Conservation (phyloP, 2,329 filamentous ascomycete species). For the Aspergillus novofumigatus region DNA sequence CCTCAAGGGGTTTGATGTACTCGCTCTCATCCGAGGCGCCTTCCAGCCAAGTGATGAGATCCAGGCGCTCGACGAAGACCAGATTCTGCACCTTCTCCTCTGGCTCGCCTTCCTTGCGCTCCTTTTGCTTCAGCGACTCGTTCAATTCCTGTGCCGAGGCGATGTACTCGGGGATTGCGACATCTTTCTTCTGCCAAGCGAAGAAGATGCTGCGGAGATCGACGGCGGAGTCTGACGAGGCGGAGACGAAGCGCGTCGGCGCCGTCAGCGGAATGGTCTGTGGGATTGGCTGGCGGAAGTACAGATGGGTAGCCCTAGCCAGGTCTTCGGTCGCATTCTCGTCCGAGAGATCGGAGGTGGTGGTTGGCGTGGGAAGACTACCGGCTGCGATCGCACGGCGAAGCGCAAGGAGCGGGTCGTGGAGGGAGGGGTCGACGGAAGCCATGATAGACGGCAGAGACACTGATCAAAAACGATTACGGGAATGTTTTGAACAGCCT, state of each 20-base stretch:
- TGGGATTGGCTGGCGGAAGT: constrained; percentile 61
- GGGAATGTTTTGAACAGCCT: neutral
- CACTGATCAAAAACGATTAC: neutral
- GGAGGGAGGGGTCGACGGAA: constrained; percentile 44
- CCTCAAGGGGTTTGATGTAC: constrained; percentile 80
- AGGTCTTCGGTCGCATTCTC: constrained; percentile 61
- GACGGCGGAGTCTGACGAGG: constrained; percentile 61
- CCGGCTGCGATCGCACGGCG: constrained; percentile 74
- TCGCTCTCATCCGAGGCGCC: constrained; percentile 87
- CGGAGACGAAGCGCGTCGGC: constrained; percentile 83
- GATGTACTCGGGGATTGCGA: constrained; percentile 87
- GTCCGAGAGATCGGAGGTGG: constrained; percentile 59
- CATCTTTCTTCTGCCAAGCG: constrained; percentile 90
- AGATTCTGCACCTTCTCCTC: constrained; percentile 74
- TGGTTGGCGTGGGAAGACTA: constrained; percentile 68
- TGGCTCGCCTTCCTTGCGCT: constrained; percentile 23
- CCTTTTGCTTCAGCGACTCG: constrained; percentile 58
- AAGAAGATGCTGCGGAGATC: constrained; percentile 95
- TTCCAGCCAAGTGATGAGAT: constrained; percentile 89
- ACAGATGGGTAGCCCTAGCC: constrained; percentile 71
- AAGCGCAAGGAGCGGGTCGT: constrained; percentile 77
- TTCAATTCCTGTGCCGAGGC: constrained; percentile 75
- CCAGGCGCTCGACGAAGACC: constrained; percentile 84
- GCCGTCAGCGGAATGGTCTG: constrained; percentile 65
- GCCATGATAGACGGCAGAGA: constrained; percentile 46